Base-by-base conservation (phyloP, 805 yeast genomes). In the Metschnikowia koreensis region DNA sequence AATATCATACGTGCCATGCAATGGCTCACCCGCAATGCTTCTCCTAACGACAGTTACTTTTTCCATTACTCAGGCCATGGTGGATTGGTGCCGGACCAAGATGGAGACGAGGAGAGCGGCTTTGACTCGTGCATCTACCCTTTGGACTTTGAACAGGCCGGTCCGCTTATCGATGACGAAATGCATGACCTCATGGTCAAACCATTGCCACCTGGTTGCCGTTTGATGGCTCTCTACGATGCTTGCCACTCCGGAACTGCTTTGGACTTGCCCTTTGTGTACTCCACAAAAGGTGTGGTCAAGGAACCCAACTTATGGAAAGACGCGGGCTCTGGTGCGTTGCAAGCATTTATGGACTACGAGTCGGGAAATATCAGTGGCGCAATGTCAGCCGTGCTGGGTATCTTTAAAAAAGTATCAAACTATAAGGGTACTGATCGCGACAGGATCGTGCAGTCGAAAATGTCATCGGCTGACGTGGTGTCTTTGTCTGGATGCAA, bases 61-160 rank as follows among this genome's bases (percentile, higher is more conserved):
- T 82, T 89, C 76, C 96, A 89, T 66, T 89, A 85, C 64, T 86
- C 94, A 0, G 94, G 96, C 7, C 96, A 89, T 64, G 96, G 96
- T 31, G 90, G 94, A 1, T 87, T 83, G 62, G 81, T 83, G 5
- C 68, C 73, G 44, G 96, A 89, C 65, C 63, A 70, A 34, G 81
- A 83, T 60, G 90, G 90, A 26, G 94, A 87, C 62, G 93, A 87
- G 61, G 88, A 79, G 16, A 87, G 83, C 60, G 90, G 90, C 0
- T 77, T 72, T 61, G 92, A 86, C 66, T 89, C 85, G 62, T 82
- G 82, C 6, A 82, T 87, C 51, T 86, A 85, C 56, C 92, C 93
- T 0, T 77, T 86, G 28, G 93, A 87, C 67, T 88, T 83, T 64
- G 80, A 86, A 66, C 67, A 66, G 7, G 74, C 77, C 3, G 96